These are phyloP conservation scores for Rhodotorula babjevae DNA, from an alignment of 768 basidiomycete species.

Conservation along the genomic window DNA sequence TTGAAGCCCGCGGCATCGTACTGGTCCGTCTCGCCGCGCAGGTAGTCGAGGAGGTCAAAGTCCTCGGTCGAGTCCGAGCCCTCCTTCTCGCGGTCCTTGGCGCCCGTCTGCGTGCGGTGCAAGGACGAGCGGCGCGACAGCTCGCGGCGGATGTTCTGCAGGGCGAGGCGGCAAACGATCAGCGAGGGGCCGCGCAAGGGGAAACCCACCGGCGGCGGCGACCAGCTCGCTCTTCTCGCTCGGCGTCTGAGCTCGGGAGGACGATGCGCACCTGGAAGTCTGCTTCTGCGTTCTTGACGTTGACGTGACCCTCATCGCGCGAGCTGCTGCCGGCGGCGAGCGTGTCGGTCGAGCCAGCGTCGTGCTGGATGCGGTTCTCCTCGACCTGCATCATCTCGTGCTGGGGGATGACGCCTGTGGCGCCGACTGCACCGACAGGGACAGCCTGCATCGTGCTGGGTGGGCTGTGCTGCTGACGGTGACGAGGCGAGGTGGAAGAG, in stretches of 20 bases:
- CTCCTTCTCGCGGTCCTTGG: conserved; percentile 43
- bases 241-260: background rate
- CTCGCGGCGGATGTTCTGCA: conserved; percentile 1
- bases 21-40: conserved; percentile 21
- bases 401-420: background rate
- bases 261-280: conserved; percentile 31
- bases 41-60: conserved; percentile 47
- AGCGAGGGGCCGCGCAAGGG: too few species aligned
- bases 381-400: background rate
- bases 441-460: background rate
- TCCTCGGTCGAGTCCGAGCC: conserved; percentile 45
- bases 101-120: conserved; percentile 1
- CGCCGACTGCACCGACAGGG: background rate
- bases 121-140: conserved; percentile 8
- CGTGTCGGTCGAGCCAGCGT: background rate
- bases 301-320: background rate
- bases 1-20: conserved; percentile 48
- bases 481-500: too few species aligned
- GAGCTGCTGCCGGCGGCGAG: background rate
- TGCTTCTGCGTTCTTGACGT: conserved; percentile 35
- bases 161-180: too few species aligned
- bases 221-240: background rate
- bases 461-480: too few species aligned
- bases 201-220: background rate
- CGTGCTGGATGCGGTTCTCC: background rate